Evolutionary conservation across 2,329 filamentous ascomycete species (phyloP).

Genomic region (Orbilia quercus): DNA sequence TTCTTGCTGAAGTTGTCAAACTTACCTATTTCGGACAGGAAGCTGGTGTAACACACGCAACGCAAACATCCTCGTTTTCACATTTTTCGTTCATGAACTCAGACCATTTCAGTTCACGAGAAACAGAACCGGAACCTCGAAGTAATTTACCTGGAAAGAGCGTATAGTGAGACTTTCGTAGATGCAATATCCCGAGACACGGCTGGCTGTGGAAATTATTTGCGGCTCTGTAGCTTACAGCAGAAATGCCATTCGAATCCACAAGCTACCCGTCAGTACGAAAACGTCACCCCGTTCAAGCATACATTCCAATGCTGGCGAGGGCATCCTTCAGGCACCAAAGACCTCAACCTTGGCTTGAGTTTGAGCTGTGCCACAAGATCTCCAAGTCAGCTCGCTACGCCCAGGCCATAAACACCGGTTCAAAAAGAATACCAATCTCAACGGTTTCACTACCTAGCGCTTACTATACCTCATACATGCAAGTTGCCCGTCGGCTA

Average conservation of each 20-base stretch:
- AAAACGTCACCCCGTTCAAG: not conserved
- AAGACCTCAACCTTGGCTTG: not conserved
- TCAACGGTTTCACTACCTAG: conserved; percentile 32
- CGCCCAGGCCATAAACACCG: too few relatives aligned
- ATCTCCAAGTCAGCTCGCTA: too few relatives aligned
- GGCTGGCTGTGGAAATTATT: not conserved
- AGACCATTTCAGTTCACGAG: too few relatives aligned
- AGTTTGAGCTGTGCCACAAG: not conserved
- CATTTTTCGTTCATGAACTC: not conserved
- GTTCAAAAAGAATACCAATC: conserved; percentile 27
- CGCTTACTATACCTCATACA: conserved; percentile 16
- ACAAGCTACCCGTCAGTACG: not conserved
- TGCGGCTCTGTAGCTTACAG: not conserved
- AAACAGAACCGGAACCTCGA: too few relatives aligned
- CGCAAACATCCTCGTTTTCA: conserved; percentile 18
- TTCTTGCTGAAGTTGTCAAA: conserved; percentile 22
- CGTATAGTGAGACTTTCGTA: not conserved
- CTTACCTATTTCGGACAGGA: conserved; percentile 28
- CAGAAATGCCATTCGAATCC: not conserved
- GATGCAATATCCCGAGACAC: not conserved
- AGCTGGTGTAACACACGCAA: conserved; percentile 26
- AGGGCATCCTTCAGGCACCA: not conserved
- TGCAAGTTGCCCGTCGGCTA: conserved; percentile 44
- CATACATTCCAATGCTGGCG: not conserved
- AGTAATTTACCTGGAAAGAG: not conserved